Percentiles rank a stretch among this genome's conserved stretches.
Evolutionary conservation across 2,329 filamentous ascomycete species (phyloP).

Genomic region (Trichoderma koningii): DNA sequence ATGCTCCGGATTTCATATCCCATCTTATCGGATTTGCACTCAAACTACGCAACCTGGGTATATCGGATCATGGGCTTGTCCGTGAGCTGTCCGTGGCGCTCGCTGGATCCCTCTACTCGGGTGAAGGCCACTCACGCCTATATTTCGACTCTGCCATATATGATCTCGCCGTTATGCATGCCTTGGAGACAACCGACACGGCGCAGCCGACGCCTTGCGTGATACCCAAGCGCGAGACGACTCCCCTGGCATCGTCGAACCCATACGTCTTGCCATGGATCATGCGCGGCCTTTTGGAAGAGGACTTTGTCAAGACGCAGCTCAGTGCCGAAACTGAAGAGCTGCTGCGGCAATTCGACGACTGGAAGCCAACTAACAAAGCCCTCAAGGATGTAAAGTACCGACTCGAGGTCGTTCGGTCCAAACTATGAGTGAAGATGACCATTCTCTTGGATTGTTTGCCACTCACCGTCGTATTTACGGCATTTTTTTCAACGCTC

Average conservation of each 20-base stretch:
- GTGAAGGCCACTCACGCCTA: conserved; percentile 89
- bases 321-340: conserved; percentile 74
- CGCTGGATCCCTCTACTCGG: conserved; percentile 86
- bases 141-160: conserved; percentile 91
- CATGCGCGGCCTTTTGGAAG: conserved; percentile 89
- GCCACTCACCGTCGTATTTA: neutral
- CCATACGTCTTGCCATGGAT: conserved; percentile 94
- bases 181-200: conserved; percentile 69
- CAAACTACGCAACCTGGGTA: conserved; percentile 89
- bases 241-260: conserved; percentile 60
- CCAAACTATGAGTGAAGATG: conserved; percentile 63
- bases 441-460: conserved; percentile 2
- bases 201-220: conserved; percentile 33
- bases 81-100: conserved; percentile 85
- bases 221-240: conserved; percentile 31
- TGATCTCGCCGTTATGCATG: conserved; percentile 71
- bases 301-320: conserved; percentile 84
- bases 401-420: conserved; percentile 85
- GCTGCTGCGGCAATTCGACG: conserved; percentile 84
- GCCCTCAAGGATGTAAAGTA: conserved; percentile 95
- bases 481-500: conserved; percentile 7
- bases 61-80: conserved; percentile 90
- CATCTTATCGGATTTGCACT: conserved; percentile 91
- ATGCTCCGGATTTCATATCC: conserved; percentile 90
- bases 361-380: conserved; percentile 89